phyloP scores from a whole-genome alignment of 2,329 filamentous ascomycete genomes.

The Ophioceras dolichostomum region DNA sequence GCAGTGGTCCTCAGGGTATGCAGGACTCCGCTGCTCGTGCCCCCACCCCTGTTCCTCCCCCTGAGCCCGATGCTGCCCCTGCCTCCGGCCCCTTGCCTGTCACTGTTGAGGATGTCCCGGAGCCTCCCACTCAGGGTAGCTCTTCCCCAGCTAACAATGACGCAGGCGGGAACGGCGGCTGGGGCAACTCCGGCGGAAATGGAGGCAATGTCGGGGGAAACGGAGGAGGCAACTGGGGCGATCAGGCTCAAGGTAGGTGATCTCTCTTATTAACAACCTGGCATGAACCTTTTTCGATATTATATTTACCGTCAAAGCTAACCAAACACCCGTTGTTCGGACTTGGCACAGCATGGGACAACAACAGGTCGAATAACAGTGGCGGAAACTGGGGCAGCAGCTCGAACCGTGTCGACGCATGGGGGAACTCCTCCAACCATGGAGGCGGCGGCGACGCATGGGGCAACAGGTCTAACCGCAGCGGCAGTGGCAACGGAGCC shows the following conservation, averaged over 20 bases:
- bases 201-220: neutral
- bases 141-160: neutral
- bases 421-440: neutral
- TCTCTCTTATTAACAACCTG: too few species aligned
- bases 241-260: too few species aligned
- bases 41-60: too few species aligned
- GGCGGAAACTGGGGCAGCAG: neutral
- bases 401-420: constrained; percentile 1
- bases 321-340: too few species aligned
- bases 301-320: too few species aligned
- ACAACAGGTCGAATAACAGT: neutral
- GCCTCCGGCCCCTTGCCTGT: too few species aligned
- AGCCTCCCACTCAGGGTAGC: too few species aligned
- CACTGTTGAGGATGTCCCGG: too few species aligned
- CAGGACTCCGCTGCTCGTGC: too few species aligned
- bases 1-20: too few species aligned
- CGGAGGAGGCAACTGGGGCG: neutral
- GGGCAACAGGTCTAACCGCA: neutral
- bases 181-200: neutral
- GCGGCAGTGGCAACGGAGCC: neutral
- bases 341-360: neutral
- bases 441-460: constrained; percentile 2
- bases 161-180: neutral
- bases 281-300: too few species aligned
- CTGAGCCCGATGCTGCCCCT: too few species aligned